Conservation (phyloP, 805 yeast genomes). For the Ogataea pini region DNA sequence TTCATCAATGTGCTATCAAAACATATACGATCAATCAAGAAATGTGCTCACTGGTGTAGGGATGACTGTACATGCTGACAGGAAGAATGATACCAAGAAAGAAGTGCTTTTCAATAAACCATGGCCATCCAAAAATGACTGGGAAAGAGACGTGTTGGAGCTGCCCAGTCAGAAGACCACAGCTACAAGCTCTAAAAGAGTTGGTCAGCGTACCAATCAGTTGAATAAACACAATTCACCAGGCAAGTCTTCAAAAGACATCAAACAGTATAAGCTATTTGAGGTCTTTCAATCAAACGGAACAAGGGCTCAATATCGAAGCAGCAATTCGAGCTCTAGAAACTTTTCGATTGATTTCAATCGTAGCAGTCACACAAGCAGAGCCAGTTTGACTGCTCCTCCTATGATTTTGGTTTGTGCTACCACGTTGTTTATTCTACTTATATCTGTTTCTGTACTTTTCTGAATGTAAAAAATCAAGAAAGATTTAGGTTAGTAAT, state of each 20-base stretch:
- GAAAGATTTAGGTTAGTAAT: neutral
- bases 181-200: neutral
- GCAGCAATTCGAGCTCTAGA: neutral
- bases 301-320: neutral
- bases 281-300: neutral
- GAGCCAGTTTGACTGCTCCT: neutral
- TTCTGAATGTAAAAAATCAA: slow-evolving; percentile 3
- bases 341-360: slow-evolving; percentile 7
- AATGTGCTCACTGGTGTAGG: slow-evolving; percentile 10
- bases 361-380: slow-evolving; percentile 3
- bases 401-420: neutral
- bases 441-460: slow-evolving; percentile 2
- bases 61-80: slow-evolving; percentile 1
- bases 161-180: neutral
- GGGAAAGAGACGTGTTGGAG: slow-evolving; percentile 24
- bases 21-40: slow-evolving; percentile 21
- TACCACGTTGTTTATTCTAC: neutral
- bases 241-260: neutral
- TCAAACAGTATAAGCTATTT: slow-evolving; percentile 4
- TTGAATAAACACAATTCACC: neutral
- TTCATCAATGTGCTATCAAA: slow-evolving; percentile 19
- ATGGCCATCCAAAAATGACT: slow-evolving; percentile 25
- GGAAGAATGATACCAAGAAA: slow-evolving; percentile 11
- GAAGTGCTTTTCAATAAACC: slow-evolving; percentile 8
- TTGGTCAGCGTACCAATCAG: neutral